Conservation (phyloP, 176 grass and related monocot genomes). For the Ensete ventricosum region DNA sequence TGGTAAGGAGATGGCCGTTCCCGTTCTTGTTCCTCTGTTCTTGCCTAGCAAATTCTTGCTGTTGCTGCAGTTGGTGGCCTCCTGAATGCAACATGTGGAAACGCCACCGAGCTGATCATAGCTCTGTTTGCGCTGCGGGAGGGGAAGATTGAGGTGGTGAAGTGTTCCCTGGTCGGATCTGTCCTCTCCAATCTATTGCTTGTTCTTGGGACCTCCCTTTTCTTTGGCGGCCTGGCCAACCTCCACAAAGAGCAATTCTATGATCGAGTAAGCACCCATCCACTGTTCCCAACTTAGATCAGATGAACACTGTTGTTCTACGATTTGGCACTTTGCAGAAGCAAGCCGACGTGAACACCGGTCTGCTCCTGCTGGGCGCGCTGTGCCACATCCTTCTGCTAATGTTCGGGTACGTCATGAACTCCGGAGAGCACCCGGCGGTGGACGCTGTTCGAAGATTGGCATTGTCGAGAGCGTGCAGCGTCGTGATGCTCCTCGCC, state of each 20-base stretch:
- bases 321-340: slow-evolving; percentile 9
- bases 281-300: not conserved
- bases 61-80: slow-evolving; percentile 63
- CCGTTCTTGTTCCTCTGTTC: not conserved
- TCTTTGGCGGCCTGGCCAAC: slow-evolving; percentile 59
- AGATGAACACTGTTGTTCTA: not conserved
- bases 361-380: slow-evolving; percentile 59
- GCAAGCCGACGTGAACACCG: slow-evolving; percentile 53
- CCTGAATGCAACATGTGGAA: slow-evolving; percentile 92
- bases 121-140: slow-evolving; percentile 74
- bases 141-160: slow-evolving; percentile 66
- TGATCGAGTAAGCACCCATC: not conserved
- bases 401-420: not conserved
- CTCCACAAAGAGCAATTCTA: slow-evolving; percentile 12
- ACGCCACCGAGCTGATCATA: slow-evolving; percentile 84
- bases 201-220: slow-evolving; percentile 68
- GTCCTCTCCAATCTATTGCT: slow-evolving; percentile 87
- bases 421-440: slow-evolving; percentile 36
- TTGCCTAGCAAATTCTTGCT: slow-evolving; percentile 6
- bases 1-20: slow-evolving; percentile 3
- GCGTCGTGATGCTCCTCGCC: slow-evolving; percentile 72
- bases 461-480: slow-evolving; percentile 62
- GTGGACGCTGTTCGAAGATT: slow-evolving; percentile 32
- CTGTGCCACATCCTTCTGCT: slow-evolving; percentile 1
- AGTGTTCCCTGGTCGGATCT: slow-evolving; percentile 75